A percentile compares a stretch with the other conserved stretches of the same genome.
These are phyloP conservation scores for Debaryomyces castellii DNA, from an alignment of 805 yeast species.

Conservation along the genomic window DNA sequence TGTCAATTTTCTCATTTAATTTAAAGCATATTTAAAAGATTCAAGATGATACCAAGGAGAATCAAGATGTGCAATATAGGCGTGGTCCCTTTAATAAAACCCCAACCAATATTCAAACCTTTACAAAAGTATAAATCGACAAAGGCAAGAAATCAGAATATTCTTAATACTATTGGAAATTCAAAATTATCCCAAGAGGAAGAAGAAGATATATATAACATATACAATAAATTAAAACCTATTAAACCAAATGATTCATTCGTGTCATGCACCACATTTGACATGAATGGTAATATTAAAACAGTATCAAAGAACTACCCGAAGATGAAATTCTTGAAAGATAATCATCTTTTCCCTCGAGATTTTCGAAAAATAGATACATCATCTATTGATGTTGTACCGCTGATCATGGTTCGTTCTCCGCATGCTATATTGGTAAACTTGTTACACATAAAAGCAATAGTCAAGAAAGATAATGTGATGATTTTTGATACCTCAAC, in stretches of 20 bases:
- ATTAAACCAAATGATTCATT: slow-evolving; percentile 48
- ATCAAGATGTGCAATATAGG: background rate
- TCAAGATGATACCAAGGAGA: background rate
- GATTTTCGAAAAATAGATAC: slow-evolving; percentile 84
- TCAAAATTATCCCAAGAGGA: background rate
- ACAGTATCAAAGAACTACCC: slow-evolving; percentile 74
- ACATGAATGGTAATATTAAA: slow-evolving; percentile 62
- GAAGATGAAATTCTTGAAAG: slow-evolving; percentile 64
- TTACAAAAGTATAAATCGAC: slow-evolving; percentile 2
- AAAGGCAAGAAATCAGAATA: slow-evolving; percentile 2
- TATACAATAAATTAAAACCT: slow-evolving; percentile 33
- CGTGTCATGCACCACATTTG: slow-evolving; percentile 82
- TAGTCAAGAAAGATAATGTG: slow-evolving; percentile 77
- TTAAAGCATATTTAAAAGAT: background rate
- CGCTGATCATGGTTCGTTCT: slow-evolving; percentile 78
- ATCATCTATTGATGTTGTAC: slow-evolving; percentile 76
- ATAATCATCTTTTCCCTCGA: slow-evolving; percentile 78
- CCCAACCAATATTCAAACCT: background rate
- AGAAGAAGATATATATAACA: background rate
- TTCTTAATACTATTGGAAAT: background rate
- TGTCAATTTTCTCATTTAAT: background rate
- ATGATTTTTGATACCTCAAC: slow-evolving; percentile 78
- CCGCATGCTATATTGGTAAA: slow-evolving; percentile 76
- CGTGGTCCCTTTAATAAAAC: background rate
- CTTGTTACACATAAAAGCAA: slow-evolving; percentile 83